Evolutionary conservation across 106 monocot species (phyloP).

Genomic region (Dioscorea alata): DNA sequence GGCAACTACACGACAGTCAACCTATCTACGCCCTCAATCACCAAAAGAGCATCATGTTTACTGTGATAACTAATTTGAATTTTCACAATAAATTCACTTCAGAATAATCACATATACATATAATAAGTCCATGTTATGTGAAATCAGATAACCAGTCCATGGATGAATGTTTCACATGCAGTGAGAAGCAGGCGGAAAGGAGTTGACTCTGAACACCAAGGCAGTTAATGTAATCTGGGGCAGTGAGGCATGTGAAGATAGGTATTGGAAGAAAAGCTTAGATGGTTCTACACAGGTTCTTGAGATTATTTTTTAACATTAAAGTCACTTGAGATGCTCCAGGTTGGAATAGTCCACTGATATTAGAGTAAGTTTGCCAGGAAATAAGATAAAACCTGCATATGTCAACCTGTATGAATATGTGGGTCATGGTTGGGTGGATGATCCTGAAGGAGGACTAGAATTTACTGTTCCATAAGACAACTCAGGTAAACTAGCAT

Average conservation of each 20-base stretch:
- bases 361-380: slow-evolving; percentile 1
- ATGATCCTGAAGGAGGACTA: slow-evolving; percentile 9
- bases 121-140: no score
- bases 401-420: background rate
- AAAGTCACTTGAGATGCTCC: background rate
- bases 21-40: no score
- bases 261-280: slow-evolving; percentile 2
- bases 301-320: background rate
- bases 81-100: no score
- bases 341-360: background rate
- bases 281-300: background rate
- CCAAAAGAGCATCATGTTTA: no score
- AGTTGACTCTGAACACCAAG: background rate
- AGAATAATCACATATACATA: no score
- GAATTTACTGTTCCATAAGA: slow-evolving; percentile 7
- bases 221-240: background rate
- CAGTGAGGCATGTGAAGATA: slow-evolving; percentile 1
- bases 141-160: no score
- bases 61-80: no score
- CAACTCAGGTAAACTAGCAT: slow-evolving; percentile 1
- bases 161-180: background rate
- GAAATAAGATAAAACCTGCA: background rate
- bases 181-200: background rate
- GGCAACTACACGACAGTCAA: no score
- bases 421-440: background rate